These are phyloP conservation scores for Gentiana straminea DNA, from an alignment of 257 asterid species.

Conservation along the genomic window DNA sequence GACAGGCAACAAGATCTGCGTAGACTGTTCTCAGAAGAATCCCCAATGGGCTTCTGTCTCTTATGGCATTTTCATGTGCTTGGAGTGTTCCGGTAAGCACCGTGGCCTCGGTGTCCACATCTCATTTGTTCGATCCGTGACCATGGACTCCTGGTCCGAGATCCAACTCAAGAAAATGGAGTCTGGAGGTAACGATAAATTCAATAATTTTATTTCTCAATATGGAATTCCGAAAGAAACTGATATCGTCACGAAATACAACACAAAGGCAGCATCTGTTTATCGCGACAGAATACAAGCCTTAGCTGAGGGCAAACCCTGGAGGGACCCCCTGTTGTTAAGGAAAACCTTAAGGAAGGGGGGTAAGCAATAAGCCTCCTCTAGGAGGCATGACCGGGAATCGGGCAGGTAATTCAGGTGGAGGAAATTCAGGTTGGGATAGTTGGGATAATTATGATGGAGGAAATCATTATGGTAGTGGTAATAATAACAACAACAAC, in stretches of 20 bases:
- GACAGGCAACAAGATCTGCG: constrained; percentile 78
- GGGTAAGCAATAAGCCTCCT: constrained; percentile 41
- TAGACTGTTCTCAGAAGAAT: constrained; percentile 79
- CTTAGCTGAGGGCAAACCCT: constrained; percentile 81
- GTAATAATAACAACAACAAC: constrained; percentile 5
- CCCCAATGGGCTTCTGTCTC: constrained; percentile 99
- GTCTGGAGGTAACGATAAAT: constrained; percentile 69
- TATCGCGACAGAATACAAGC: constrained; percentile 78
- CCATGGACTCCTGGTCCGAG: constrained; percentile 99
- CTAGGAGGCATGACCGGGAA: constrained; percentile 23
- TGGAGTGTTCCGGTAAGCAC: constrained; percentile 95
- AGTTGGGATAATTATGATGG: constrained; percentile 72
- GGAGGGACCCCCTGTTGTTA: constrained; percentile 79
- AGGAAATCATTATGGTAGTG: constrained; percentile 16
- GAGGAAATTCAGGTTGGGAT: constrained; percentile 71
- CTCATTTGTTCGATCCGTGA: constrained; percentile 94
- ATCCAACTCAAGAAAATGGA: constrained; percentile 89
- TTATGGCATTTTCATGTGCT: constrained; percentile 83
- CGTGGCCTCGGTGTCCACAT: constrained; percentile 96
- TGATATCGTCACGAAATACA: constrained; percentile 67
- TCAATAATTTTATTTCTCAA: constrained; percentile 42
- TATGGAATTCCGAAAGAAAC: constrained; percentile 71
- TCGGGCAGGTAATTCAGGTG: constrained; percentile 7
- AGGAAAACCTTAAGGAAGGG: constrained; percentile 27
- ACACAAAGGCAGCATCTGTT: constrained; percentile 64